Base-by-base conservation (phyloP, 139 green algal genomes). In the Picochlorum sp. region DNA sequence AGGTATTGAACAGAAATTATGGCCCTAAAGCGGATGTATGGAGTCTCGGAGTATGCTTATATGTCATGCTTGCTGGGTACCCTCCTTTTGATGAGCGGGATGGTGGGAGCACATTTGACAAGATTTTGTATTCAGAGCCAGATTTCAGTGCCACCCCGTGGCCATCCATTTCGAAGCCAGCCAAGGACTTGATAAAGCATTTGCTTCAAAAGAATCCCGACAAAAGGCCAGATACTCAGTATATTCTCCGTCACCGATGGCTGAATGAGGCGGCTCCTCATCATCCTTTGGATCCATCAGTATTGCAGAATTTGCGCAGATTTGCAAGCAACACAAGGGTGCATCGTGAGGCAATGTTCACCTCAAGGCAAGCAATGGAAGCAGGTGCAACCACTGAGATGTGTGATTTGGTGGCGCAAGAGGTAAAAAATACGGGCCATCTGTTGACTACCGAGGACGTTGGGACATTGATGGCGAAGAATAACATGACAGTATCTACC, bases 11-110 rank as follows among this genome's bases (percentile, higher is more conserved):
- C 2, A 67, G 77, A 26, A 57, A 81, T 24, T 95, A 94, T 66
- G 61, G 65, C 21, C 41, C 72, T 3, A 60, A 86, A 20, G 78
- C 78, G 3, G 87, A 95, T 69, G 49, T 97, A 68, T 97, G 90
- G 90, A 83, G 62, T 37, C 73, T 92, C 49, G 90, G 90, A 18
- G 86, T 95, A 9, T 90, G 92, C 37, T 77, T 97, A 14, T 95
- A 94, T 86, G 92, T 95, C 51, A 75, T 97, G 38, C 79, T 97
- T 16, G 86, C 76, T 3, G 90, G 90, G 2, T 72, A 92, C 51
- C 83, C 89, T 18, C 89, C 90, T 24, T 96, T 95, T 77, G 94
- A 83, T 80, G 89, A 85, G 1, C 82, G 91, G 56, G 92, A 75
- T 23, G 71, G 84, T 61, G 69, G 81, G 38, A 72, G 85, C 45